These are phyloP conservation scores for Pyricularia grisea DNA, from an alignment of 2,329 filamentous ascomycete species.

Conservation along the genomic window DNA sequence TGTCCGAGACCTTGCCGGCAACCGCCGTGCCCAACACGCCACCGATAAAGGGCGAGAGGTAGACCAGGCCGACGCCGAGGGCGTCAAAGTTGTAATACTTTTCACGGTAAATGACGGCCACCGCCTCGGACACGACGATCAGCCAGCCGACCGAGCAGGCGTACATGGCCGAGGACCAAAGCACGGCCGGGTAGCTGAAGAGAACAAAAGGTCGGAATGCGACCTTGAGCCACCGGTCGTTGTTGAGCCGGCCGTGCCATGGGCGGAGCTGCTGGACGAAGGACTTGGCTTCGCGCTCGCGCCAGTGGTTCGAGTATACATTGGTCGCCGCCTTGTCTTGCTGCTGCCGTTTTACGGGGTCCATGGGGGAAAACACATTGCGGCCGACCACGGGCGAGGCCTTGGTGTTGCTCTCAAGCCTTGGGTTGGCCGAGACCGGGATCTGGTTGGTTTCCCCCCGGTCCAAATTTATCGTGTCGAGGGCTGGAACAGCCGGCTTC, in stretches of 20 bases:
- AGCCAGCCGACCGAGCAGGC: slow-evolving; percentile 88
- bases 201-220: slow-evolving; percentile 75
- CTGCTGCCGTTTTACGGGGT: not conserved
- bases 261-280: slow-evolving; percentile 67
- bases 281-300: slow-evolving; percentile 18
- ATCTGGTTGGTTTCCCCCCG: not conserved
- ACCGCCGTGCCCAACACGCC: slow-evolving; percentile 86
- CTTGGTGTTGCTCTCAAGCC: not conserved
- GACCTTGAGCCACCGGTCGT: slow-evolving; percentile 72
- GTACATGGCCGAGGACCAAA: slow-evolving; percentile 84
- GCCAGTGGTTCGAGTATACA: not conserved
- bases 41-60: slow-evolving; percentile 82
- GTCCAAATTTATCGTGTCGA: not conserved
- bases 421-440: not conserved
- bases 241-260: slow-evolving; percentile 68
- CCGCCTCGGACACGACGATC: slow-evolving; percentile 84
- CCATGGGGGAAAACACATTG: not conserved
- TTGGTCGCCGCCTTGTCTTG: not conserved
- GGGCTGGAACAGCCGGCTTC: not conserved
- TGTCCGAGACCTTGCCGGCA: slow-evolving; percentile 77
- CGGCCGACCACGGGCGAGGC: not conserved
- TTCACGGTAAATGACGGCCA: slow-evolving; percentile 70
- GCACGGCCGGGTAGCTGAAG: slow-evolving; percentile 76
- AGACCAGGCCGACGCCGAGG: slow-evolving; percentile 75
- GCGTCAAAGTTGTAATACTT: slow-evolving; percentile 71